Conservation (phyloP, 176 grass and related monocot species). For the Triticum monococcum region DNA sequence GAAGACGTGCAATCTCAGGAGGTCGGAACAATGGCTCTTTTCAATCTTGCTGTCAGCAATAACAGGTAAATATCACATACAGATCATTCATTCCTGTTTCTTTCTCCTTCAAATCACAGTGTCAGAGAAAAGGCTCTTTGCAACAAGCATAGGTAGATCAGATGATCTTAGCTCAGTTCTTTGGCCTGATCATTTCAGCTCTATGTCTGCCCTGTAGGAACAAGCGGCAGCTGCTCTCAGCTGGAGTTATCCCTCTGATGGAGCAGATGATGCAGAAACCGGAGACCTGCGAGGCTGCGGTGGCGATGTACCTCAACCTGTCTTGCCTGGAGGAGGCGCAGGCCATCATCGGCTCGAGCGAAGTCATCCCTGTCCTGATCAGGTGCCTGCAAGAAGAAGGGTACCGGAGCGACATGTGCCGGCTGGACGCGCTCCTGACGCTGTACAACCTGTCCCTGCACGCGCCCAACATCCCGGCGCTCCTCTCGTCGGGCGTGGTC, state of each 20-base stretch:
- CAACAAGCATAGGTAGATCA: background rate
- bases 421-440: slow-evolving; percentile 51
- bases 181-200: background rate
- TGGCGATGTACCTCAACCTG: slow-evolving; percentile 80
- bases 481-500: slow-evolving; percentile 55
- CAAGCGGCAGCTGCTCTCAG: slow-evolving; percentile 59
- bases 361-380: slow-evolving; percentile 51
- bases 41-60: slow-evolving; percentile 92
- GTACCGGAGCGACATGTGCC: slow-evolving; percentile 38
- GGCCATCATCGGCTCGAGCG: slow-evolving; percentile 50
- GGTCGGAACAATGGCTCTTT: slow-evolving; percentile 71
- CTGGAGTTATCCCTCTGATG: slow-evolving; percentile 57
- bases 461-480: slow-evolving; percentile 40
- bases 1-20: slow-evolving; percentile 58
- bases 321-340: slow-evolving; percentile 68
- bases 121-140: background rate
- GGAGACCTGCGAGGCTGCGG: slow-evolving; percentile 46
- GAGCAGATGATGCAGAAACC: slow-evolving; percentile 72
- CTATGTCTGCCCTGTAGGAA: slow-evolving; percentile 45
- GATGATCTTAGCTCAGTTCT: background rate
- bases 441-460: slow-evolving; percentile 76
- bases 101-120: background rate
- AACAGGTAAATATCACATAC: slow-evolving; percentile 46
- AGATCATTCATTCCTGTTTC: background rate
- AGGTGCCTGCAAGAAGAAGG: slow-evolving; percentile 8